Percentiles rank a stretch among this genome's conserved stretches.
Conservation (phyloP, 345 rosid genomes). For the Mallotus nudiflorus region DNA sequence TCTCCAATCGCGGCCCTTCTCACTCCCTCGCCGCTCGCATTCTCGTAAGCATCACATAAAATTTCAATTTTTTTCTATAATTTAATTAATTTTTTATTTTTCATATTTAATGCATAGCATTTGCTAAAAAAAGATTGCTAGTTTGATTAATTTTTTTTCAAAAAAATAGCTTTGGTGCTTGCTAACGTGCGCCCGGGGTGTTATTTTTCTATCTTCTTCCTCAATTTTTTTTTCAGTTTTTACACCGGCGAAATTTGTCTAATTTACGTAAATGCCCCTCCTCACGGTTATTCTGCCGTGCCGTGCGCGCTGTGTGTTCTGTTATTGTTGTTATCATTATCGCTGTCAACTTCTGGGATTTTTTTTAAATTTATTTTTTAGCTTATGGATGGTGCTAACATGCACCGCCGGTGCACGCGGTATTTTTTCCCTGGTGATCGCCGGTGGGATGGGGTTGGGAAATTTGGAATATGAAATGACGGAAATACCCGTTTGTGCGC, state of each 20-base stretch:
- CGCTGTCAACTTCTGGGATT: too few relatives aligned
- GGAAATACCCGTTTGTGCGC: slow-evolving; percentile 15
- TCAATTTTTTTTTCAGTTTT: neutral
- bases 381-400: neutral
- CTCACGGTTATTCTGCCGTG: neutral
- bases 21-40: slow-evolving; percentile 98
- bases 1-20: slow-evolving; percentile 92
- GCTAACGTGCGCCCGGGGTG: slow-evolving; percentile 11
- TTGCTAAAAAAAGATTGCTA: neutral
- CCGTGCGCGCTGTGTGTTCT: neutral
- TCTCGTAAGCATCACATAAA: slow-evolving; percentile 47
- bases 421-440: neutral
- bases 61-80: neutral
- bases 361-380: neutral
- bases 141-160: neutral
- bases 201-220: neutral
- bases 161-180: neutral
- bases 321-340: neutral
- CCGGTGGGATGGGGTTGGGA: neutral
- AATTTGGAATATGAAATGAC: neutral
- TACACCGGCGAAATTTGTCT: neutral
- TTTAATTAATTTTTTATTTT: neutral
- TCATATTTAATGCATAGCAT: too few relatives aligned
- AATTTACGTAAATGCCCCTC: slow-evolving; percentile 7
- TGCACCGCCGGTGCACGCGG: slow-evolving; percentile 6